phyloP scores from a whole-genome alignment of 345 rosid species.

The Eucalyptus shirleyi region DNA sequence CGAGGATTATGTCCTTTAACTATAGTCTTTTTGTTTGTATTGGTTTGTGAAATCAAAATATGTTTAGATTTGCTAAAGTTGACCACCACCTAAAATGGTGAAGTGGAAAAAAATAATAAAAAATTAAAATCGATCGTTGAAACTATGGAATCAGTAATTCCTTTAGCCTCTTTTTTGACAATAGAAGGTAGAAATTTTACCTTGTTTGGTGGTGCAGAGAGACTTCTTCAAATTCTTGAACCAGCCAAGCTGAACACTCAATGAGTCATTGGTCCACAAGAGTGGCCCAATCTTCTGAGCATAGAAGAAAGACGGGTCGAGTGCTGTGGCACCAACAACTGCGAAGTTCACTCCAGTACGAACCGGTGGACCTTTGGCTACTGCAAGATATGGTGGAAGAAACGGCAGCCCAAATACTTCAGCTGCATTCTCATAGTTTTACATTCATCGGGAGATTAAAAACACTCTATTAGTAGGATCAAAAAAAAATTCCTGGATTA shows the following conservation, averaged over 20 bases:
- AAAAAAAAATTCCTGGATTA: neutral
- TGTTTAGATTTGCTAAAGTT: neutral
- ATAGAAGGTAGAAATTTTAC: neutral
- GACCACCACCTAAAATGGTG: neutral
- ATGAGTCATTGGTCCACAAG: slow-evolving; percentile 29
- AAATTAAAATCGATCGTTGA: too few species aligned
- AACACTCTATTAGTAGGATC: slow-evolving; percentile 27
- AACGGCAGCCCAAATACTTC: neutral
- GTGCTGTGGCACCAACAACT: slow-evolving; percentile 53
- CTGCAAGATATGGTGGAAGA: neutral
- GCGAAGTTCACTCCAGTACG: slow-evolving; percentile 39
- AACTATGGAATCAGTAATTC: neutral
- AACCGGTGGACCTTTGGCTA: neutral
- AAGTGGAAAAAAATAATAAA: too few species aligned
- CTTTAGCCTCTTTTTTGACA: neutral
- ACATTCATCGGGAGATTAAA: slow-evolving; percentile 12
- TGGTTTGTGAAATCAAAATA: neutral
- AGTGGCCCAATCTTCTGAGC: slow-evolving; percentile 2
- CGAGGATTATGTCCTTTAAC: neutral
- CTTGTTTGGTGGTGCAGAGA: slow-evolving; percentile 24
- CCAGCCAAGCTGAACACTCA: slow-evolving; percentile 38
- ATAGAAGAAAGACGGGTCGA: slow-evolving; percentile 15
- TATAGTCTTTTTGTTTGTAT: too few species aligned
- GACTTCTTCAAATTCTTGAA: slow-evolving; percentile 43
- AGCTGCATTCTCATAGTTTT: neutral